Conservation (phyloP, 345 rosid genomes). For the Sisymbrium irio region DNA sequence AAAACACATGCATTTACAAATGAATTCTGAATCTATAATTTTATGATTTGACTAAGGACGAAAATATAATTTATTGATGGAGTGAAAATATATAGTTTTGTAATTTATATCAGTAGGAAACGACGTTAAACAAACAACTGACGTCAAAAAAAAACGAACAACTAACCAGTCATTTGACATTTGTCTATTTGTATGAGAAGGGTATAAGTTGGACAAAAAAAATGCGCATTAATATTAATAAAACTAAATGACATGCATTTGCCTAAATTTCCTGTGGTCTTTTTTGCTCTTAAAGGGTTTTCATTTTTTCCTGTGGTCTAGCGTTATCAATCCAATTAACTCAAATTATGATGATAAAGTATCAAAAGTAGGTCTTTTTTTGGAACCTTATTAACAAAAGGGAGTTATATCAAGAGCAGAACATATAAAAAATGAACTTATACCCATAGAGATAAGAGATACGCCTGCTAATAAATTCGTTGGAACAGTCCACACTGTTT, state of each 20-base stretch:
- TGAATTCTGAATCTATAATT: too few relatives aligned
- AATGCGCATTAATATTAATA: too few relatives aligned
- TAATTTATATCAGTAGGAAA: neutral
- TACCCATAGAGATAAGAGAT: neutral
- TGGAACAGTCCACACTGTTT: conserved; percentile 9
- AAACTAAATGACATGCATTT: neutral
- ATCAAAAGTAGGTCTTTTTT: neutral
- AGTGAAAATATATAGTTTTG: too few relatives aligned
- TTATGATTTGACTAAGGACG: too few relatives aligned
- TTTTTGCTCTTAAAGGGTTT: too few relatives aligned
- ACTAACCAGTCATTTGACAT: neutral
- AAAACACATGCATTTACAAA: too few relatives aligned
- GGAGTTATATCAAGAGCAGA: neutral
- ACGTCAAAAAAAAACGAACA: too few relatives aligned
- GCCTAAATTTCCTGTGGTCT: neutral
- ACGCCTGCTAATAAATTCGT: conserved; percentile 1
- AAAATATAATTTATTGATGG: too few relatives aligned
- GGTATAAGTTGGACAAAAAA: neutral
- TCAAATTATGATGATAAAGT: neutral
- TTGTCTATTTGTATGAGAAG: neutral
- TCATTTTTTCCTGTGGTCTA: too few relatives aligned
- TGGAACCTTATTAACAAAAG: too few relatives aligned
- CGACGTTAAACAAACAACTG: neutral
- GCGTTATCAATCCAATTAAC: neutral
- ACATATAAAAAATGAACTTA: neutral